phyloP scores from a whole-genome alignment of 768 basidiomycete genomes.

The Mycena galericulata region DNA sequence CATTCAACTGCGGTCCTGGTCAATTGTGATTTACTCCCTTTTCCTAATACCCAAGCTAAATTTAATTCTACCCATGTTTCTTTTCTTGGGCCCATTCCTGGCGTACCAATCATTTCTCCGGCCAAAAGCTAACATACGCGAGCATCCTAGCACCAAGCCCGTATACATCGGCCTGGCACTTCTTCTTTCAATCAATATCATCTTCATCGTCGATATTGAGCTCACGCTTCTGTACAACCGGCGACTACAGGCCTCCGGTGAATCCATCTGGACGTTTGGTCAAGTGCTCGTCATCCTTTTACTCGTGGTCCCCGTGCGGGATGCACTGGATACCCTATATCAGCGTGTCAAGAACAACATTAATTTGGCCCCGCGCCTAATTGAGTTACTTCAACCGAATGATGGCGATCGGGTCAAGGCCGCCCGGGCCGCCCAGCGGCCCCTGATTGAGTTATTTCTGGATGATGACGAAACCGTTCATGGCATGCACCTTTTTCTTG shows the following conservation, averaged over 20 bases:
- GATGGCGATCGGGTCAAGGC: no score
- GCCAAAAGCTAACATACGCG: not conserved
- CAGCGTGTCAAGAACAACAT: no score
- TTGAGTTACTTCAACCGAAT: no score
- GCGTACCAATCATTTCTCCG: conserved; percentile 11
- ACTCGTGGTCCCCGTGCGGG: not conserved
- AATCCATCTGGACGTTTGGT: not conserved
- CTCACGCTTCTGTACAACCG: not conserved
- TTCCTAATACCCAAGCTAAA: conserved; percentile 18
- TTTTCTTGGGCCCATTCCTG: not conserved
- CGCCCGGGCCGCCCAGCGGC: no score
- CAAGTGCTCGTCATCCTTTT: not conserved
- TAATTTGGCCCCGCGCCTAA: no score
- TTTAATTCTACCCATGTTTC: not conserved
- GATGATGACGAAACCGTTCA: no score
- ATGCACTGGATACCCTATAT: no score
- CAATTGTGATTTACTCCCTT: conserved; percentile 4
- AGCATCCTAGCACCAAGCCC: not conserved
- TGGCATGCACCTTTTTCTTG: no score
- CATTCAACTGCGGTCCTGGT: not conserved
- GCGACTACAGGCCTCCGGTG: not conserved
- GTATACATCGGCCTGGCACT: conserved; percentile 3
- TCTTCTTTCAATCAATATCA: conserved; percentile 7
- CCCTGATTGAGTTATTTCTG: no score
- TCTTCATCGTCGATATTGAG: conserved; percentile 16